Evolutionary conservation across 2,329 filamentous ascomycete species (phyloP).

Genomic region (Fusarium begoniae): DNA sequence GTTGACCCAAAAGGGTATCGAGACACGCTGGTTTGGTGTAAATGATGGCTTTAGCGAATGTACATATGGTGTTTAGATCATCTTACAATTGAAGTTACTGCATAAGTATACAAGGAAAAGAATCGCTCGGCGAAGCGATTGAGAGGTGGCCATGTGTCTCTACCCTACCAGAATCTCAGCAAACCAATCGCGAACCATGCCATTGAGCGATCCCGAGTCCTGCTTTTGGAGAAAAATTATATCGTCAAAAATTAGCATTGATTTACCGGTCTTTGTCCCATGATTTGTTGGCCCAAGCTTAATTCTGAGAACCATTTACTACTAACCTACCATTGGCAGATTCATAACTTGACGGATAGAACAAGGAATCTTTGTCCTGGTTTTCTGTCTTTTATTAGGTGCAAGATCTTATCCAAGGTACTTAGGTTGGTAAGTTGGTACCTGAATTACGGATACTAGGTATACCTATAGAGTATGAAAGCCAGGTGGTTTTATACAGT

Average conservation of each 20-base stretch:
- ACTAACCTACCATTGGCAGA: background rate
- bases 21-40: background rate
- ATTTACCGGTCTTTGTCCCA: background rate
- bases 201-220: background rate
- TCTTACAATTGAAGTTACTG: background rate
- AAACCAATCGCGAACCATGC: background rate
- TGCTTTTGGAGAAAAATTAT: background rate
- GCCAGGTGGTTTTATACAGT: background rate
- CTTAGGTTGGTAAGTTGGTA: background rate
- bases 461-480: no score
- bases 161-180: background rate
- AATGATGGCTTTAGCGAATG: constrained; percentile 1
- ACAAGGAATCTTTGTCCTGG: background rate
- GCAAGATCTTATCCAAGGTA: background rate
- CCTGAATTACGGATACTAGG: no score
- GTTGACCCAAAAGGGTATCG: background rate
- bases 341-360: background rate
- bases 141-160: background rate
- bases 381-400: background rate
- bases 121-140: background rate
- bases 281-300: background rate
- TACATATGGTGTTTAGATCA: background rate
- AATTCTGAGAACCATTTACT: background rate
- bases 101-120: background rate
- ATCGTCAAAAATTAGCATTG: background rate